These are phyloP conservation scores for Shiraia bambusicola DNA, from an alignment of 2,329 filamentous ascomycete genomes.

Conservation along the genomic window DNA sequence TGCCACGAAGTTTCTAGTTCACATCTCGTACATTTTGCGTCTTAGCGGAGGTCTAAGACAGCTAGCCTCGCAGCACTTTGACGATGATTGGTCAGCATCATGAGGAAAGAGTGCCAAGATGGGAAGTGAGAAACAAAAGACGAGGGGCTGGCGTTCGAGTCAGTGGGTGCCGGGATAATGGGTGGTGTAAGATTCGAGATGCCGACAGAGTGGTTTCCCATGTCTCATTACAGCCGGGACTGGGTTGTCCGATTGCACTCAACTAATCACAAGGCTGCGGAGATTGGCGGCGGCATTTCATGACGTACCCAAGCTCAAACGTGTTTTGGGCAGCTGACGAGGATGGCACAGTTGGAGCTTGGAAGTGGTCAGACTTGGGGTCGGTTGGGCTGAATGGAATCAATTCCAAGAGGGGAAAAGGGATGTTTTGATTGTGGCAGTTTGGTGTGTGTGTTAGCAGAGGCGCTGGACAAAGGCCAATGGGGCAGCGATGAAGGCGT, in stretches of 20 bases:
- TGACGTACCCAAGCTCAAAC: too few species aligned
- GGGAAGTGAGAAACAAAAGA: constrained; percentile 14
- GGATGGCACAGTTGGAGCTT: too few species aligned
- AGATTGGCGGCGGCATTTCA: neutral
- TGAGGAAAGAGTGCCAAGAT: constrained; percentile 13
- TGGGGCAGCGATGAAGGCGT: constrained; percentile 17
- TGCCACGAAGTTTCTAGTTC: constrained; percentile 34
- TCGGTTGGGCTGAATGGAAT: too few species aligned
- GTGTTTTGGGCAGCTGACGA: too few species aligned
- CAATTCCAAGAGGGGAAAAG: constrained; percentile 1
- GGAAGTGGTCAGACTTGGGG: too few species aligned
- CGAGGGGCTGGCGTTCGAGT: constrained; percentile 6
- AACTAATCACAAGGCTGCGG: neutral
- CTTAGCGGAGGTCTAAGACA: constrained; percentile 21
- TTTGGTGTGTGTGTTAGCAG: constrained; percentile 21
- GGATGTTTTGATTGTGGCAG: constrained; percentile 1
- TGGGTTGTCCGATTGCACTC: constrained; percentile 15
- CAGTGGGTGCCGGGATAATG: constrained; percentile 6
- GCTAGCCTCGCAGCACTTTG: constrained; percentile 7
- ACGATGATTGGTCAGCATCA: constrained; percentile 23
- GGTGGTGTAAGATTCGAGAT: constrained; percentile 16
- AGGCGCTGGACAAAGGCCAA: constrained; percentile 33
- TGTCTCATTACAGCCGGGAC: constrained; percentile 24
- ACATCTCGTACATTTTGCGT: constrained; percentile 30
- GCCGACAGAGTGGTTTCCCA: constrained; percentile 15